These are phyloP conservation scores for Pyrenula aspistea DNA, from an alignment of 495 filamentous ascomycete genomes.

Conservation along the genomic window DNA sequence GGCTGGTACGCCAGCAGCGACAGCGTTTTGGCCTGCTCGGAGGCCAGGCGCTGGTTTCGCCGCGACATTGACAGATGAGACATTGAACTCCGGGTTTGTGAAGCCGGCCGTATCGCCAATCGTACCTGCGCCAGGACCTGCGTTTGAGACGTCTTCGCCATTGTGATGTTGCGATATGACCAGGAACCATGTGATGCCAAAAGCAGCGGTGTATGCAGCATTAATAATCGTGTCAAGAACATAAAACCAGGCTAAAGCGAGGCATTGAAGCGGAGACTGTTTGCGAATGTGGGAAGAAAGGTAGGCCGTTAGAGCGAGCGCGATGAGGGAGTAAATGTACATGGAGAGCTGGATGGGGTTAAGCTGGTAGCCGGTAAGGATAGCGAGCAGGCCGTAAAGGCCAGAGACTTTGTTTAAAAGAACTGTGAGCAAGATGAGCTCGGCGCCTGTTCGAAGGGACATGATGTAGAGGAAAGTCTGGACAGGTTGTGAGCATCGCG, in stretches of 20 bases:
- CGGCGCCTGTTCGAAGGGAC: conserved; percentile 73
- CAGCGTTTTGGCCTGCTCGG: conserved; percentile 34
- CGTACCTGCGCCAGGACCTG: conserved; percentile 30
- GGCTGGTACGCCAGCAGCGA: conserved; percentile 29
- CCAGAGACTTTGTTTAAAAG: conserved; percentile 82
- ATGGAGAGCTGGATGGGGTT: conserved; percentile 61
- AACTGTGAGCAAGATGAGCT: conserved; percentile 65
- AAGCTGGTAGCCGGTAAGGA: conserved; percentile 59
- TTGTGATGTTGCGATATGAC: conserved; percentile 45
- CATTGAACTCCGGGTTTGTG: conserved; percentile 52
- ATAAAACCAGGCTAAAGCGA: conserved; percentile 66
- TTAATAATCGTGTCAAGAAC: conserved; percentile 70
- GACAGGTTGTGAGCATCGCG: not conserved
- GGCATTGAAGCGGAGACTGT: conserved; percentile 53
- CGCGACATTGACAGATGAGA: conserved; percentile 36
- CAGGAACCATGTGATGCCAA: conserved; percentile 75
- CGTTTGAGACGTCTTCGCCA: conserved; percentile 15
- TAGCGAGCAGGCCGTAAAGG: conserved; percentile 76
- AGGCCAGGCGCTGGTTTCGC: conserved; percentile 26
- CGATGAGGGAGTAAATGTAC: conserved; percentile 73
- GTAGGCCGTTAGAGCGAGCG: conserved; percentile 45
- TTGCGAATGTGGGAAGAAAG: conserved; percentile 62
- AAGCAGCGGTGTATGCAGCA: conserved; percentile 62
- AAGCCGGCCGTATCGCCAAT: conserved; percentile 60
- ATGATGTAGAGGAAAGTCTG: conserved; percentile 75